phyloP scores from a whole-genome alignment of 2,329 filamentous ascomycete species.

The Fusarium newnesense region DNA sequence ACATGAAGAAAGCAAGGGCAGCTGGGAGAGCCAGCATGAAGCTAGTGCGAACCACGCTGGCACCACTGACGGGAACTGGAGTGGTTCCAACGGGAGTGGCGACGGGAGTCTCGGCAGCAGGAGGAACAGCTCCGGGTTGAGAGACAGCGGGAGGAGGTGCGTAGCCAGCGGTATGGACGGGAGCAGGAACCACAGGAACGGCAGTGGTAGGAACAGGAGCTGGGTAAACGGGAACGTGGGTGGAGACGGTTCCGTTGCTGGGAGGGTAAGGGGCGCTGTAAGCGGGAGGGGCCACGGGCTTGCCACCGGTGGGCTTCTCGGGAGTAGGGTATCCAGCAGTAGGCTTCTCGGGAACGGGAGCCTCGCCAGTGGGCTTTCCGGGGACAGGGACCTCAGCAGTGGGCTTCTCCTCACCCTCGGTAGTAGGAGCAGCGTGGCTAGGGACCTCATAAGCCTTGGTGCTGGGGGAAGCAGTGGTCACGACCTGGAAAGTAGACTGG shows the following conservation, averaged over 20 bases:
- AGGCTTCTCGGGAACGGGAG: not conserved
- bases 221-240: slow-evolving; percentile 8
- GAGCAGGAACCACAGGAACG: not conserved
- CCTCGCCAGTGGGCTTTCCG: not conserved
- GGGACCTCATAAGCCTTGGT: not conserved
- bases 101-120: not conserved
- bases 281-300: slow-evolving; percentile 9
- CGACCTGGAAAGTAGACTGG: slow-evolving; percentile 3
- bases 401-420: slow-evolving; percentile 1
- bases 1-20: no score
- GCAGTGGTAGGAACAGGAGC: not conserved
- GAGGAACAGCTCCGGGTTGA: not conserved
- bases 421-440: not conserved
- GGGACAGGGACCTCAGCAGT: not conserved
- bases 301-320: slow-evolving; percentile 12
- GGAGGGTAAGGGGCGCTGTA: slow-evolving; percentile 23
- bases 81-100: no score
- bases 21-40: slow-evolving; percentile 26
- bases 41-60: slow-evolving; percentile 15
- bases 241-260: slow-evolving; percentile 28
- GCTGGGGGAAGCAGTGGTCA: slow-evolving; percentile 8
- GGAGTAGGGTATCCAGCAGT: not conserved
- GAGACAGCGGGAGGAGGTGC: not conserved
- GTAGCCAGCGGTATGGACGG: not conserved
- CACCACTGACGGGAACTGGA: slow-evolving; percentile 24